These are phyloP conservation scores for Fennellomyces sp. DNA, from an alignment of 371 early-diverging fungal species.

Conservation along the genomic window DNA sequence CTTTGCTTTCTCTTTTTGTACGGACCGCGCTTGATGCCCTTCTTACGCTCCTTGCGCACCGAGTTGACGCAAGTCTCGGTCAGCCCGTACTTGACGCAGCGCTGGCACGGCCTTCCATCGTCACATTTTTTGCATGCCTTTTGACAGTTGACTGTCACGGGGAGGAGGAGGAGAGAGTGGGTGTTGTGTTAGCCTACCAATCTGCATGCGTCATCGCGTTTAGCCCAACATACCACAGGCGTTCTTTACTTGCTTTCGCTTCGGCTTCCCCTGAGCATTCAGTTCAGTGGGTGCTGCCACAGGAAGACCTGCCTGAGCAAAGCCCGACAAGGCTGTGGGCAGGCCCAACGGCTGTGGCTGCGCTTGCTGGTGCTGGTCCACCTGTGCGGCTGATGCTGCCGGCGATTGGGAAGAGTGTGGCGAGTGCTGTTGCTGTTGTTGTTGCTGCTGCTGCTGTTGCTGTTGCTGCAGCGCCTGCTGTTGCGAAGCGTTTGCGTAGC, in stretches of 20 bases:
- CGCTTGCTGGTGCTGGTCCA: conserved; percentile 6
- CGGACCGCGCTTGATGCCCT: conserved; percentile 85
- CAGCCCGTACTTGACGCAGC: conserved; percentile 80
- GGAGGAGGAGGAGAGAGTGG: not conserved
- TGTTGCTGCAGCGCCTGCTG: conserved; percentile 20
- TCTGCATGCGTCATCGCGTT: not conserved
- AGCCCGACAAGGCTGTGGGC: conserved; percentile 8
- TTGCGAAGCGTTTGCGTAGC: conserved; percentile 27
- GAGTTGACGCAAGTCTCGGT: conserved; percentile 78
- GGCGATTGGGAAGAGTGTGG: conserved; percentile 8
- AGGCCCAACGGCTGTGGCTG: conserved; percentile 15
- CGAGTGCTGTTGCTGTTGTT: conserved; percentile 11
- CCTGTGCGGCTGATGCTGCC: conserved; percentile 22
- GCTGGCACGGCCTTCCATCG: conserved; percentile 83
- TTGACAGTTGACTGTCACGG: conserved; percentile 77
- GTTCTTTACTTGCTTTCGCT: conserved; percentile 78
- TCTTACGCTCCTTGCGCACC: conserved; percentile 82
- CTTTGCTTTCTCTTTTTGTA: conserved; percentile 60
- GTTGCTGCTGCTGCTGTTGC: conserved; percentile 18
- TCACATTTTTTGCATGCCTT: conserved; percentile 94
- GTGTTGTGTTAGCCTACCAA: too few relatives aligned
- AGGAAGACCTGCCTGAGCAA: conserved; percentile 1
- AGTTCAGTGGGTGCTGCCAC: conserved; percentile 2
- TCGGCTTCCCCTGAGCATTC: conserved; percentile 22
- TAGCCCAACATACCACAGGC: conserved; percentile 66